Conservation (phyloP, 2,329 filamentous ascomycete species). For the Sarocladium oryzae region DNA sequence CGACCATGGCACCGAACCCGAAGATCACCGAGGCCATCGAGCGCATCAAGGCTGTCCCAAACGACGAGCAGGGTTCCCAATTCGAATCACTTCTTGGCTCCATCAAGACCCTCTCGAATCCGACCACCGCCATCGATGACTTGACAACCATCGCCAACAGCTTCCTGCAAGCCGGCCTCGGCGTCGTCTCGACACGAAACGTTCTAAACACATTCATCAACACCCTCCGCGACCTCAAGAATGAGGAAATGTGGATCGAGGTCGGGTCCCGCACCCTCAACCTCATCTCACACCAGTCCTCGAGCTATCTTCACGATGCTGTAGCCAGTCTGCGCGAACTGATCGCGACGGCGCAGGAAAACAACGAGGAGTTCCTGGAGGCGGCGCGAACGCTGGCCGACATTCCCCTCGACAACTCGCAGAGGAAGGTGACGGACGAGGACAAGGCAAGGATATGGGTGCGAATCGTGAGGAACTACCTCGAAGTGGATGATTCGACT, state of each 20-base stretch:
- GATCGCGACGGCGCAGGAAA: slow-evolving; percentile 77
- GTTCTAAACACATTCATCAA: slow-evolving; percentile 62
- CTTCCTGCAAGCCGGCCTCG: slow-evolving; percentile 62
- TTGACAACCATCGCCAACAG: slow-evolving; percentile 61
- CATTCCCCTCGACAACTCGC: slow-evolving; percentile 83
- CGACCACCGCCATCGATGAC: slow-evolving; percentile 40
- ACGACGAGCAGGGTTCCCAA: slow-evolving; percentile 29
- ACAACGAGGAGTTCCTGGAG: slow-evolving; percentile 69
- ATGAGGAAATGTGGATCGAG: slow-evolving; percentile 63
- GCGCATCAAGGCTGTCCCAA: slow-evolving; percentile 15
- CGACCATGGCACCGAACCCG: slow-evolving; percentile 29
- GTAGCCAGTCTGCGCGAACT: slow-evolving; percentile 72
- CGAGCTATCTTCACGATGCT: slow-evolving; percentile 70
- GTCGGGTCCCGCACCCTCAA: slow-evolving; percentile 69
- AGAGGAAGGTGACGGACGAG: slow-evolving; percentile 74
- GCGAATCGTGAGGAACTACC: slow-evolving; percentile 86
- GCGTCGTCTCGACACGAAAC: slow-evolving; percentile 68
- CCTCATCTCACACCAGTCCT: slow-evolving; percentile 54
- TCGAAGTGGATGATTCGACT: slow-evolving; percentile 88
- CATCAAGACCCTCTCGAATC: slow-evolving; percentile 34
- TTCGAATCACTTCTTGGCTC: slow-evolving; percentile 41
- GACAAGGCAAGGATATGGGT: slow-evolving; percentile 85
- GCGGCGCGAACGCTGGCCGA: slow-evolving; percentile 74
- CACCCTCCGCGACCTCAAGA: slow-evolving; percentile 53
- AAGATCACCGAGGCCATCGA: slow-evolving; percentile 38